phyloP scores from a whole-genome alignment of 805 yeast genomes.

The Metschnikowia santaceciliae region DNA sequence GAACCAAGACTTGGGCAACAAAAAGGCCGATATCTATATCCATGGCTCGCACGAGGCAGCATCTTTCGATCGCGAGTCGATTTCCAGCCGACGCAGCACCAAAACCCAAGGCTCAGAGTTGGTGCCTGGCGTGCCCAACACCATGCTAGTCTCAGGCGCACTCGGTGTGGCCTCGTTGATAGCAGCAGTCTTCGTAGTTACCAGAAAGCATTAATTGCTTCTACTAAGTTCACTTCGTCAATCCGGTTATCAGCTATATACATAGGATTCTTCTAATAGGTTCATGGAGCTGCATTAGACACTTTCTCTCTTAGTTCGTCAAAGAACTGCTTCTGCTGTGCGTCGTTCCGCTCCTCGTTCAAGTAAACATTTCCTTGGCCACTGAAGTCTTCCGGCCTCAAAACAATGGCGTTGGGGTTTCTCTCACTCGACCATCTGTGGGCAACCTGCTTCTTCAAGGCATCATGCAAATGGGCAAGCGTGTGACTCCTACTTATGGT shows the following conservation, averaged over 20 bases:
- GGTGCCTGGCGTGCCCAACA: conserved; percentile 57
- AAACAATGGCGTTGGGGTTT: conserved; percentile 71
- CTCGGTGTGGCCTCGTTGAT: conserved; percentile 52
- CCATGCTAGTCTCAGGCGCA: conserved; percentile 60
- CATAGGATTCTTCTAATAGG: background rate
- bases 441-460: conserved; percentile 38
- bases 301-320: conserved; percentile 48
- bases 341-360: conserved; percentile 46
- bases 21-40: conserved; percentile 67
- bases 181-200: conserved; percentile 13
- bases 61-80: conserved; percentile 3
- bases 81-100: conserved; percentile 20
- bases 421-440: conserved; percentile 51
- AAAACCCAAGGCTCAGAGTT: conserved; percentile 2
- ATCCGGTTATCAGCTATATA: conserved; percentile 1
- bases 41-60: conserved; percentile 38
- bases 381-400: conserved; percentile 50
- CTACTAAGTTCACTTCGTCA: background rate
- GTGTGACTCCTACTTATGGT: conserved; percentile 40
- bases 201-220: conserved; percentile 29
- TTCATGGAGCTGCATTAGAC: conserved; percentile 24
- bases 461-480: conserved; percentile 35
- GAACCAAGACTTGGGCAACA: conserved; percentile 43
- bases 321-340: conserved; percentile 43
- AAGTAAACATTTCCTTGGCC: conserved; percentile 53